Base-by-base conservation (phyloP, 2,329 filamentous ascomycete genomes). In the Daldinia eschscholtzii region DNA sequence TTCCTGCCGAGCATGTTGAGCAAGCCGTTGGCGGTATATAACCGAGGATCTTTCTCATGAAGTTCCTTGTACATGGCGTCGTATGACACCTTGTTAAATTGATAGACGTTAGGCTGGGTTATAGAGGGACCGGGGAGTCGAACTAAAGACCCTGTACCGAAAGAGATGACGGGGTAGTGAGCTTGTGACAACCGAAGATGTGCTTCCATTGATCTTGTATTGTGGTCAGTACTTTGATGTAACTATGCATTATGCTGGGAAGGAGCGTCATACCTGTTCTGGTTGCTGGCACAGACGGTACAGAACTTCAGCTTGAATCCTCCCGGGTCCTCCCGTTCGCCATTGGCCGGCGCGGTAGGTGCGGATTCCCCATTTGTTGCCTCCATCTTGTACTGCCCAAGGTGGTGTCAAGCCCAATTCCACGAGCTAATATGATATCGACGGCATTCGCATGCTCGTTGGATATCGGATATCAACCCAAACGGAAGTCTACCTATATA, bases 281-380 rank as follows among this genome's bases (percentile, higher is more conserved):
- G 94, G 77, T 99, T 99, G 77, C 94, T 97, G 6, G 96, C 96
- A 82, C 96, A 99, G n/a, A 99, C 95, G 2, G 96, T 98, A 84
- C 94, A 98, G 82, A 98, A 98, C 78, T 93, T 97, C 70, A 99
- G 87, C 82, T 96, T 97, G 86, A 91, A 97, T 59, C 86, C 88
- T n/a, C 83, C 83, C 28, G 84, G 81, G 18, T 85, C 84, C 48
- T 87, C 84, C 13, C 83, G 80, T 28, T 83, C 81, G 61, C 83
- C 83, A 64, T 85, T 84, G 63, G 81, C 78, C 42, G 76, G 70
- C 37, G 81, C 70, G 20, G 76, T 69, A 3, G 57, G 4, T 44
- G 76, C 75, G 23, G 73, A 55, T 30, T 70, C 68, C 62, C 82
- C 85, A 67, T 85, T 85, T 30, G 79, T 70, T 42, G 73, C 75